phyloP scores from a whole-genome alignment of 1,284 basidiomycete species.

The Puccinia sorghi region DNA sequence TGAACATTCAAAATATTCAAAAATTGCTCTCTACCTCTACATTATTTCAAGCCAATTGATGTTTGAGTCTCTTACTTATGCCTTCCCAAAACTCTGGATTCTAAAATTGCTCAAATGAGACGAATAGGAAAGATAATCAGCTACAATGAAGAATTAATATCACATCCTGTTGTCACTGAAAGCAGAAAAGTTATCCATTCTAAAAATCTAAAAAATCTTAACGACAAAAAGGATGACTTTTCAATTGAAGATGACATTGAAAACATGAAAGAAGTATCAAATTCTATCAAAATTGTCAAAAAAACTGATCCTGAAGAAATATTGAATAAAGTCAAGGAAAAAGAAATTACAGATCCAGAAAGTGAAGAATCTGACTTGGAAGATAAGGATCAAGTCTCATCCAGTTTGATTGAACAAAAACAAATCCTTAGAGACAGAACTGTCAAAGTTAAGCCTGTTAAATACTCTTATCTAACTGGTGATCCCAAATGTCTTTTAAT shows the following conservation, averaged over 20 bases:
- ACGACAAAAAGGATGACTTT: background rate
- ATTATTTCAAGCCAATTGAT: background rate
- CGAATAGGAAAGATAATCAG: background rate
- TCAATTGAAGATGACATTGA: too few species aligned
- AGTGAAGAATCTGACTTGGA: too few species aligned
- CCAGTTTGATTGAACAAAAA: too few species aligned
- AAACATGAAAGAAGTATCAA: too few species aligned
- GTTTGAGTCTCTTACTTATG: background rate
- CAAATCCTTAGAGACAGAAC: too few species aligned
- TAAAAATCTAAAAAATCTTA: background rate
- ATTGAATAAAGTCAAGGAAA: too few species aligned
- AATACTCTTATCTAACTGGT: background rate
- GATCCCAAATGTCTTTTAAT: background rate
- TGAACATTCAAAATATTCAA: background rate
- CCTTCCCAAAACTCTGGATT: background rate
- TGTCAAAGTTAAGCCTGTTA: background rate
- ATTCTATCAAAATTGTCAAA: too few species aligned
- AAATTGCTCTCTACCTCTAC: background rate
- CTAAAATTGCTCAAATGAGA: background rate
- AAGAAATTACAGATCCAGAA: background rate
- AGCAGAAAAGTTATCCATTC: background rate
- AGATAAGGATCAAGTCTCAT: too few species aligned
- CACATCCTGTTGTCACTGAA: background rate
- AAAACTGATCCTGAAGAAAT: too few species aligned
- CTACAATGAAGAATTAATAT: background rate